Conservation (phyloP, 805 yeast species). For the Nakazawaea wickerhamii region DNA sequence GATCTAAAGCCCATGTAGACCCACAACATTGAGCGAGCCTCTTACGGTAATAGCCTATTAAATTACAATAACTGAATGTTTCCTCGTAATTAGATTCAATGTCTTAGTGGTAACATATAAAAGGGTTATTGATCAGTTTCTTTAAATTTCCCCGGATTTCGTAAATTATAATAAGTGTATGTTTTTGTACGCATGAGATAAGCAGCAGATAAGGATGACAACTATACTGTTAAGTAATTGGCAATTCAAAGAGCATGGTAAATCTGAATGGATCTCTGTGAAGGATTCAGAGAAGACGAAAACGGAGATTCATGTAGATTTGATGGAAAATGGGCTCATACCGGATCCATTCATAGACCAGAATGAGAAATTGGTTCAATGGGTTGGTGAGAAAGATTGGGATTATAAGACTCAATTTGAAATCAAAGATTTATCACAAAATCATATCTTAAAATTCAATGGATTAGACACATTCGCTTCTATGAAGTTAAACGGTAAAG, state of each 20-base stretch:
- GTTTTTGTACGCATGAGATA: background rate
- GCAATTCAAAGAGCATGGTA: conserved; percentile 2
- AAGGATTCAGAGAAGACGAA: background rate
- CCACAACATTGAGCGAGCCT: no score
- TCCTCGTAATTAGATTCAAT: no score
- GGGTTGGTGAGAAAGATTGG: conserved; percentile 49
- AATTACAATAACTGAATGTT: no score
- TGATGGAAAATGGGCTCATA: conserved; percentile 31
- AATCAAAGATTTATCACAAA: conserved; percentile 8
- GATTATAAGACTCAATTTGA: conserved; percentile 31
- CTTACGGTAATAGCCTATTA: no score
- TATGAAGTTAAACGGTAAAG: conserved; percentile 33
- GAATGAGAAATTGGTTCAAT: conserved; percentile 40
- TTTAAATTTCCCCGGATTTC: conserved; percentile 1
- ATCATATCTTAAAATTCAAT: conserved; percentile 29
- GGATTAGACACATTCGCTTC: conserved; percentile 41
- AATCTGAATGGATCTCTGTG: conserved; percentile 5
- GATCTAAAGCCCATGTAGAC: no score
- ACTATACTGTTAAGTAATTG: conserved; percentile 4
- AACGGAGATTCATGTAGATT: conserved; percentile 38
- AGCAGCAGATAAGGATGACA: background rate
- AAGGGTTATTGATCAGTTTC: no score
- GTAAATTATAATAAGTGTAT: no score
- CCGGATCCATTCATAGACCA: conserved; percentile 40
- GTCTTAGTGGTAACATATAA: no score